phyloP scores from a whole-genome alignment of 306 rosid species.

The Sechiopsis laciniata region DNA sequence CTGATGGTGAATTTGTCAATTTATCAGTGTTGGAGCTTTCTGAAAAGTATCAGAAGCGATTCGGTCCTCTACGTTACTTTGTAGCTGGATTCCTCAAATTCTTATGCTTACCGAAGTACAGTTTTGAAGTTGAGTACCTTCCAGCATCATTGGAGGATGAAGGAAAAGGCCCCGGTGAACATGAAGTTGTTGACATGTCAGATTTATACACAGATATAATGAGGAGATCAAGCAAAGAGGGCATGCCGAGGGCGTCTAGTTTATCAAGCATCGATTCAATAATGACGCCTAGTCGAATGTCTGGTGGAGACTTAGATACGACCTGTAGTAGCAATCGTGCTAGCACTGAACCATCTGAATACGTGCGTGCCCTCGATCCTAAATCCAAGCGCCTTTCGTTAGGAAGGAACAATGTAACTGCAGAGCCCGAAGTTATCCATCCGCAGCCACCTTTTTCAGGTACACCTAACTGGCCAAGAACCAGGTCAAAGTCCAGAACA shows the following conservation, averaged over 20 bases:
- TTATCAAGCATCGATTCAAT: slow-evolving; percentile 97
- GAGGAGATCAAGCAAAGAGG: slow-evolving; percentile 79
- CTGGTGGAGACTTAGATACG: slow-evolving; percentile 77
- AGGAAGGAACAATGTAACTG: slow-evolving; percentile 70
- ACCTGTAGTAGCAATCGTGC: slow-evolving; percentile 72
- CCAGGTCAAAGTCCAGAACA: slow-evolving; percentile 86
- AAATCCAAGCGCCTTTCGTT: slow-evolving; percentile 81
- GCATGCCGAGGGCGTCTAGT: slow-evolving; percentile 95
- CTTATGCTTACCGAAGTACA: slow-evolving; percentile 85
- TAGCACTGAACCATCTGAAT: slow-evolving; percentile 87
- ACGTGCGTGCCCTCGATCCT: slow-evolving; percentile 92
- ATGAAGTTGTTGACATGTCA: slow-evolving; percentile 72
- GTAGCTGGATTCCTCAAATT: slow-evolving; percentile 97
- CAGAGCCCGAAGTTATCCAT: slow-evolving; percentile 94
- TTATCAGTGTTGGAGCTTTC: slow-evolving; percentile 86
- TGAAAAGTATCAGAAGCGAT: slow-evolving; percentile 89
- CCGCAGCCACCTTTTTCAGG: slow-evolving; percentile 83
- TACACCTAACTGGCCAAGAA: slow-evolving; percentile 96
- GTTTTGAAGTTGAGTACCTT: slow-evolving; percentile 91
- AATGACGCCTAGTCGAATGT: slow-evolving; percentile 90
- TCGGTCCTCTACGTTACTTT: slow-evolving; percentile 92
- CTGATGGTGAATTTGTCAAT: not conserved
- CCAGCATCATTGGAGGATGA: slow-evolving; percentile 74
- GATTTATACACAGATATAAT: slow-evolving; percentile 78
- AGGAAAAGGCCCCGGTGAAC: slow-evolving; percentile 54